Base-by-base conservation (phyloP, 257 asterid species). In the Fraxinus pennsylvanica region DNA sequence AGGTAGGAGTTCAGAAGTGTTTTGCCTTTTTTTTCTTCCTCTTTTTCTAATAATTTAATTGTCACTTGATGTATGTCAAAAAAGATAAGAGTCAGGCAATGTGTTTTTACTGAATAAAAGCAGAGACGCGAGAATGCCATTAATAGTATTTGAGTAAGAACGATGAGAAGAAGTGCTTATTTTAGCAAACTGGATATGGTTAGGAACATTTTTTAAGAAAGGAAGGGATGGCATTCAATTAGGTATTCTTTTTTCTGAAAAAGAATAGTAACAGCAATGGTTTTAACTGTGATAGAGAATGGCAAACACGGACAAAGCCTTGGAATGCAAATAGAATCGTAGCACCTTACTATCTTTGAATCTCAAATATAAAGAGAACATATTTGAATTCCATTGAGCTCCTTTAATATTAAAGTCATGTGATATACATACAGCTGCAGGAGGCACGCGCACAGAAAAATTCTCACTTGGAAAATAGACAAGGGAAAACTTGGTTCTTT, bases 121-220 rank as follows among this genome's bases (percentile, higher is more conserved):
- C n/a, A 54, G n/a, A 30, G 3, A 13, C 9, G 35, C 27, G 12
- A 14, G 63, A n/a, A 6, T 38, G 29, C 57, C 35, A 9, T 41
- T 13, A 74, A 74, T 13, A 19, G 22, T 75, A 75, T 61, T 63
- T 52, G 13, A 9, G 72, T 70, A 70, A 70, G 54, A 70, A 33
- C 21, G n/a, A 70, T 7, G 54, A 35, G 57, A 14, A 47, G 63
- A 52, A 17, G 27, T 54, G 27, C 65, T 54, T 17, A 54, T 54
- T n/a, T n/a, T 54, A n/a, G 27, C 22, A 19, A 54, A 19, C 9
- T 17, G 9, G 65, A 19, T 5, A 54, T 6, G 9, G n/a, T 19
- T 19, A 54, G 27, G 65, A 19, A n/a, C 27, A 54, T 52, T 14
- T 19, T 54, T 19, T 54, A 54, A 19, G 22, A 6, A 54, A 54